phyloP scores from a whole-genome alignment of 345 rosid genomes.

The Eucalyptus erythrocorys region DNA sequence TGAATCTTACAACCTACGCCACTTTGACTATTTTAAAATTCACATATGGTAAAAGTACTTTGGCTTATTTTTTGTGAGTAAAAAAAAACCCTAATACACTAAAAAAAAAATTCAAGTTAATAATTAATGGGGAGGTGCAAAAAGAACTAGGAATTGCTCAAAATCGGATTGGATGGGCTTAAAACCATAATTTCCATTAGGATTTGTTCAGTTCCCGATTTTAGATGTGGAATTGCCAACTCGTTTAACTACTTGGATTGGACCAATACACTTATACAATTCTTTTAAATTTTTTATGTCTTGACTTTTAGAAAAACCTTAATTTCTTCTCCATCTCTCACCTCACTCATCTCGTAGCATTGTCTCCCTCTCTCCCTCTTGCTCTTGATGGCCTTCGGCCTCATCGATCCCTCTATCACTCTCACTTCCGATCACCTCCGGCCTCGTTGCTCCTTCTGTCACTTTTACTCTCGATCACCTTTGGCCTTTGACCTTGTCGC shows the following conservation, averaged over 20 bases:
- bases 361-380: not conserved
- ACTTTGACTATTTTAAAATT: not conserved
- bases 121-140: not conserved
- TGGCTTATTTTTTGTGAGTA: not conserved
- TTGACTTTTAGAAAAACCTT: not conserved
- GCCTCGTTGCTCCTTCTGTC: rapidly evolving
- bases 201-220: rapidly evolving
- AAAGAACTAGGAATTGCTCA: not conserved
- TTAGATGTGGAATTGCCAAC: rapidly evolving
- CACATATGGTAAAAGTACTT: not conserved
- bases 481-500: not conserved
- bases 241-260: not conserved
- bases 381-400: not conserved
- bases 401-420: not conserved
- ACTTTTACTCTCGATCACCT: not conserved
- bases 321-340: not conserved
- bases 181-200: not conserved
- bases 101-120: not conserved
- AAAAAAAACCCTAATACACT: not conserved
- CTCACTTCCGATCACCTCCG: not conserved
- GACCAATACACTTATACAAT: rapidly evolving
- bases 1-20: not conserved
- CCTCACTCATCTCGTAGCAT: not conserved
- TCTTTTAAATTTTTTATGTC: too few relatives aligned
- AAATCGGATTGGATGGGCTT: rapidly evolving